Percentiles rank a stretch among this genome's conserved stretches.
phyloP scores from a whole-genome alignment of 2,329 filamentous ascomycete genomes.

The Botrytis sinoallii region DNA sequence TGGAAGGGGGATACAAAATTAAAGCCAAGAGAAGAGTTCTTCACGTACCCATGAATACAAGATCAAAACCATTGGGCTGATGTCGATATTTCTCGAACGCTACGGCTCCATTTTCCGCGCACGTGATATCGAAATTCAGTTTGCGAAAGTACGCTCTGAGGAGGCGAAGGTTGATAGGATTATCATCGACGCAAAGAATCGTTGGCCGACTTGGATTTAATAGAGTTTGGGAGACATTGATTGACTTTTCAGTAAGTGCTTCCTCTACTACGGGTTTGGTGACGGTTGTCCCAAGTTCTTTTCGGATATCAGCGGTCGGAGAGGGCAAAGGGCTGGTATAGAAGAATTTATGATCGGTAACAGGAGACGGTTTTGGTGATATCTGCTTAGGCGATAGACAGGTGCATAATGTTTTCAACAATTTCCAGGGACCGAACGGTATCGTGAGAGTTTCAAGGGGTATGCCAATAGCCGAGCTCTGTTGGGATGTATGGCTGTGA shows the following conservation, averaged over 20 bases:
- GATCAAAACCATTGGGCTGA: slow-evolving; percentile 37
- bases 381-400: slow-evolving; percentile 10
- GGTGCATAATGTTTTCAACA: slow-evolving; percentile 13
- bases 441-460: slow-evolving; percentile 16
- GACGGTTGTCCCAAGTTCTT: neutral
- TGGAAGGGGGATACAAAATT: neutral
- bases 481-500: neutral
- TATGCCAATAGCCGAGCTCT: neutral
- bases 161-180: slow-evolving; percentile 41
- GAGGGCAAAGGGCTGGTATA: neutral
- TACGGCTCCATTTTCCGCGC: slow-evolving; percentile 45
- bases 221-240: neutral
- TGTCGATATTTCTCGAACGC: slow-evolving; percentile 39
- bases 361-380: neutral
- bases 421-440: slow-evolving; percentile 16
- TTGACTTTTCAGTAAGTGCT: neutral
- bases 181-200: slow-evolving; percentile 40
- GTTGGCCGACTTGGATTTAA: neutral
- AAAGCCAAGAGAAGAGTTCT: neutral
- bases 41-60: slow-evolving; percentile 47
- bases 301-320: neutral
- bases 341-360: neutral
- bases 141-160: slow-evolving; percentile 34
- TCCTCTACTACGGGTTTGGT: neutral
- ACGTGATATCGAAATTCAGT: slow-evolving; percentile 35